These are phyloP conservation scores for Fusarium subtropicale DNA, from an alignment of 2,329 filamentous ascomycete genomes.

Conservation along the genomic window DNA sequence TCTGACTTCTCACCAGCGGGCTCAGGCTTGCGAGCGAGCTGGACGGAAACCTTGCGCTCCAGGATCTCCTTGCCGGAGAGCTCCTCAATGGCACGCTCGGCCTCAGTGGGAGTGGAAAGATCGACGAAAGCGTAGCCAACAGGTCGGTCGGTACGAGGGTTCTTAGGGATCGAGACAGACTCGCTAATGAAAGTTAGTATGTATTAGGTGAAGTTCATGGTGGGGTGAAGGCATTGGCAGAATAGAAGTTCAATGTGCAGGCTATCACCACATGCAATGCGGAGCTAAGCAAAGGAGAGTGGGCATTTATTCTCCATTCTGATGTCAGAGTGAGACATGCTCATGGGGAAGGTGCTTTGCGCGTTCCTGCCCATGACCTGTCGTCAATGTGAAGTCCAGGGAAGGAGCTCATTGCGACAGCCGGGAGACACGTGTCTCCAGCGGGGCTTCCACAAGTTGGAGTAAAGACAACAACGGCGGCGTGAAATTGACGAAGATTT, in stretches of 20 bases:
- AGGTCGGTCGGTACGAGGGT: constrained; percentile 97
- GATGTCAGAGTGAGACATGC: not conserved
- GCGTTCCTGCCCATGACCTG: constrained; percentile 21
- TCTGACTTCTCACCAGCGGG: constrained; percentile 81
- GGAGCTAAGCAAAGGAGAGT: not conserved
- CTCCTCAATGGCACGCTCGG: constrained; percentile 93
- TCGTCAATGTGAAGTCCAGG: constrained; percentile 17
- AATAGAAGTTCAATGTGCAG: not conserved
- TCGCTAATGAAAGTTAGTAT: constrained; percentile 71
- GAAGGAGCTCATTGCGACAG: constrained; percentile 27
- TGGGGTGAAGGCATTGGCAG: not conserved
- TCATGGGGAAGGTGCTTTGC: constrained; percentile 16
- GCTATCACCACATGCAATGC: not conserved
- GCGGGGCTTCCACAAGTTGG: constrained; percentile 4
- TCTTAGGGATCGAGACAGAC: constrained; percentile 98
- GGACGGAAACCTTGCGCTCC: constrained; percentile 98
- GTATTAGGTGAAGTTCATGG: not conserved
- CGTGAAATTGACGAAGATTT: not conserved
- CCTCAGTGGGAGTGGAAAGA: constrained; percentile 92
- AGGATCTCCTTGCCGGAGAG: constrained; percentile 98
- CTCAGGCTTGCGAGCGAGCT: constrained; percentile 98
- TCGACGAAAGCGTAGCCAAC: constrained; percentile 99
- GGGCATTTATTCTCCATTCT: not conserved
- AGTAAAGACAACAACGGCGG: constrained; percentile 1
- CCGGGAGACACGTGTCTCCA: constrained; percentile 46